Evolutionary conservation across 129 eudicot species (phyloP).

Genomic region (Chrysanthemum makinoi): DNA sequence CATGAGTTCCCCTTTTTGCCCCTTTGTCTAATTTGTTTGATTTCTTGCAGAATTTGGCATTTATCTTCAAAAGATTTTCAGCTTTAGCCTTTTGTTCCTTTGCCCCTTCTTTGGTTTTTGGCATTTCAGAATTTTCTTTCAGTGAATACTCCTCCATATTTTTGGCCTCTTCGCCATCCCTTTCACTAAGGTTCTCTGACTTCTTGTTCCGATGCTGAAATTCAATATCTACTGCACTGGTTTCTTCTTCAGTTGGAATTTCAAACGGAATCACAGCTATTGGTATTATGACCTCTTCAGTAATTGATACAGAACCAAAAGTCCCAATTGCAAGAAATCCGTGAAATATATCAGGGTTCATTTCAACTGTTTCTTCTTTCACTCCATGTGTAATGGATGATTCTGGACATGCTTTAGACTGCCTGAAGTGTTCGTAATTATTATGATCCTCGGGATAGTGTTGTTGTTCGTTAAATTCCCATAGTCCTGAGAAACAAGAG

Average conservation of each 20-base stretch:
- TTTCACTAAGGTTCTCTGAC: conserved; percentile 53
- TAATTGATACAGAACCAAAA: conserved; percentile 48
- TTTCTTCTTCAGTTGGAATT: conserved; percentile 31
- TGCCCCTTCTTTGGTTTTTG: conserved; percentile 27
- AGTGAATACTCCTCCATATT: conserved; percentile 42
- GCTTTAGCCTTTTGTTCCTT: conserved; percentile 43
- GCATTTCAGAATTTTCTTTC: conserved; percentile 54
- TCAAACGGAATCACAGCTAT: conserved; percentile 34
- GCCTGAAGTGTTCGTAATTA: conserved; percentile 26
- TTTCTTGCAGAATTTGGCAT: conserved; percentile 18
- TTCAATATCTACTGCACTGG: conserved; percentile 43
- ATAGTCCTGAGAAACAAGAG: conserved; percentile 36
- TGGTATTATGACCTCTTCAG: conserved; percentile 60
- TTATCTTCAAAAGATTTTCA: conserved; percentile 37
- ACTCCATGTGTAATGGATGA: conserved; percentile 24
- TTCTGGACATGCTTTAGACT: conserved; percentile 34
- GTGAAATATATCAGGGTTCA: conserved; percentile 37
- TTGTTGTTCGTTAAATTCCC: conserved; percentile 37
- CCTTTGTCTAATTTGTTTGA: conserved; percentile 14
- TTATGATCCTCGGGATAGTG: conserved; percentile 27
- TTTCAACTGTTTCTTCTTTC: conserved; percentile 34
- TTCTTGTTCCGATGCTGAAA: conserved; percentile 41
- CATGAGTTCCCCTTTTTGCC: conserved; percentile 29
- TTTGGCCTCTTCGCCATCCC: conserved; percentile 38
- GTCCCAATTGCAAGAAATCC: conserved; percentile 86